These are phyloP conservation scores for Fusarium nematophilum DNA, from an alignment of 2,329 filamentous ascomycete species.

Conservation along the genomic window DNA sequence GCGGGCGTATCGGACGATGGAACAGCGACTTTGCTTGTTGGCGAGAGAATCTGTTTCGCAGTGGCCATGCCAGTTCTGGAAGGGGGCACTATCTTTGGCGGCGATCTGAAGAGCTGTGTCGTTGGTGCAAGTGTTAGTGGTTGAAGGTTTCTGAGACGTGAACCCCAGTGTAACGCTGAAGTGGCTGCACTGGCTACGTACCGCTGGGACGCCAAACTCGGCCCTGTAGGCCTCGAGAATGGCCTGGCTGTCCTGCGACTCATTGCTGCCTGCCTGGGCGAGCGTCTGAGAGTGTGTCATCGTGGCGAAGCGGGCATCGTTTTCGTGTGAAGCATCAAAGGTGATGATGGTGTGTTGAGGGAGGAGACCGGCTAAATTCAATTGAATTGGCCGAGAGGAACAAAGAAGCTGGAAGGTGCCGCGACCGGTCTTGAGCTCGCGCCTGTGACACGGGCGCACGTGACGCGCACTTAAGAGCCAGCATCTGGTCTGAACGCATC, in stretches of 20 bases:
- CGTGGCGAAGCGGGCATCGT: conserved; percentile 32
- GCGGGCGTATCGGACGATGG: conserved; percentile 18
- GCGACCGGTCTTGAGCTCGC: conserved; percentile 11
- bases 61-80: conserved; percentile 3
- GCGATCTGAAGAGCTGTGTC: conserved; percentile 33
- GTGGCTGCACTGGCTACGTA: conserved; percentile 48
- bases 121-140: conserved; percentile 28
- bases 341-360: background rate
- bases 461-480: conserved; percentile 21
- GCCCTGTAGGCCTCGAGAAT: conserved; percentile 53
- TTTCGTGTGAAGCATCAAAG: background rate
- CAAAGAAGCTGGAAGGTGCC: conserved; percentile 4
- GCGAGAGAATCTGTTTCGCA: conserved; percentile 13
- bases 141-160: background rate
- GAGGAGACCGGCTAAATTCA: conserved; percentile 28
- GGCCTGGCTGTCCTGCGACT: conserved; percentile 59
- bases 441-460: conserved; percentile 46
- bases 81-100: conserved; percentile 14
- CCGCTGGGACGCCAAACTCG: conserved; percentile 53
- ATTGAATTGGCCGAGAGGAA: conserved; percentile 20
- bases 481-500: background rate
- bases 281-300: conserved; percentile 48
- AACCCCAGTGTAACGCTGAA: conserved; percentile 28
- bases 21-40: conserved; percentile 11
- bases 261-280: conserved; percentile 48